Percentiles rank a stretch among this genome's conserved stretches.
These are phyloP conservation scores for Balakata baccata DNA, from an alignment of 345 rosid species.

Conservation along the genomic window DNA sequence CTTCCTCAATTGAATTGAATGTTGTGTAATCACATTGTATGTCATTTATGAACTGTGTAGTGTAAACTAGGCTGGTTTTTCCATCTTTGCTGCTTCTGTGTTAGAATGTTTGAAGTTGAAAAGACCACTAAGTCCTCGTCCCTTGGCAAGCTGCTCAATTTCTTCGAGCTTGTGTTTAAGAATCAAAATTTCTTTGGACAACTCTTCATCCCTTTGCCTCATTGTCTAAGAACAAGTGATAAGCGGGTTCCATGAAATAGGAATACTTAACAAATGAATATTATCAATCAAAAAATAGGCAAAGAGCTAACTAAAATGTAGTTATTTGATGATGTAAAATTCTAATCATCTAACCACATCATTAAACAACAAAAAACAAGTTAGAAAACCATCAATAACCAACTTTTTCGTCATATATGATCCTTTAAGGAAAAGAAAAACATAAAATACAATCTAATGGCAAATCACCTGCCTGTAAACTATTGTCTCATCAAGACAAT, in stretches of 20 bases:
- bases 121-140: conserved; percentile 59
- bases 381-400: background rate
- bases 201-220: conserved; percentile 57
- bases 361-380: background rate
- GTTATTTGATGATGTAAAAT: background rate
- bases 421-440: background rate
- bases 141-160: conserved; percentile 69
- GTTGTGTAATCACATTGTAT: conserved; percentile 9
- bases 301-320: background rate
- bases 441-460: background rate
- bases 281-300: background rate
- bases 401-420: background rate
- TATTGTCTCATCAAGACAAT: background rate
- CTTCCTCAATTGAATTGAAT: conserved; percentile 18
- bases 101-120: conserved; percentile 46
- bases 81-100: conserved; percentile 3
- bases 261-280: background rate
- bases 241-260: conserved; percentile 4
- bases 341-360: background rate
- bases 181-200: conserved; percentile 52
- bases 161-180: conserved; percentile 58
- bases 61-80: background rate
- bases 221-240: conserved; percentile 40
- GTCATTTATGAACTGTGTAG: background rate
- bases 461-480: background rate